Base-by-base conservation (phyloP, 75 land plant species). In the Sequoia sempervirens region DNA sequence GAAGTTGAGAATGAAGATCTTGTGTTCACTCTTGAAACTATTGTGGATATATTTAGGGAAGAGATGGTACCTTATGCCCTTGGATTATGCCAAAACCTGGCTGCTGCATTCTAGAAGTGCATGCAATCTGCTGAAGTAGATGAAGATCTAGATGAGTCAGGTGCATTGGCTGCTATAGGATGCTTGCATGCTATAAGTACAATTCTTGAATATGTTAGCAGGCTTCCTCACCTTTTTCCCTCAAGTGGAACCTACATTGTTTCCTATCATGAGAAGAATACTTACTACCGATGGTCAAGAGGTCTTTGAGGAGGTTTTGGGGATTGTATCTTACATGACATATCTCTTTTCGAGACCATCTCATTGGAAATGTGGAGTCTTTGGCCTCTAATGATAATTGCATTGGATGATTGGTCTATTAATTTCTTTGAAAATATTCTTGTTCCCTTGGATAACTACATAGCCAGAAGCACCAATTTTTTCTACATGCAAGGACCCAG, bases 61-160 rank as follows among this genome's bases (percentile, higher is more conserved):
- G 99, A 98, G 73, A 98, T 96, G 99, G 98, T 96, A 81, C 99
- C 99, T 47, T 98, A 96, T 89, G 99, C 99, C 52, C 86, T 98
- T 68, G 98, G 99, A 46, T 90, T 98, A 41, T 98, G 99, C 86
- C 98, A 98, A 69, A 96, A 94, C 89, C 86, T 98, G 97, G 98
- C 96, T 66, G 91, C 96, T 83, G 94, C 99, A 76, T 98, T 98
- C 84, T 98, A 98, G 98, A 94, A 91, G 85, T 97, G 99, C 86
- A 88, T 97, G 88, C 90, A 91, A 70, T 92, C 91, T 82, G 86
- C 95, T 81, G 99, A 96, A 88, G 93, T 91, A 37, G 99, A 97
- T 32, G 98, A 96, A 61, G 99, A 97, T 23, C 94, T 89, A 58
- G 99, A 96, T 92, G 99, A 97, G 83, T 90, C 99, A 50, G 99